A percentile compares a stretch with the other conserved stretches of the same genome.
These are phyloP conservation scores for Ogataea haglerorum DNA, from an alignment of 805 yeast species.

Conservation along the genomic window DNA sequence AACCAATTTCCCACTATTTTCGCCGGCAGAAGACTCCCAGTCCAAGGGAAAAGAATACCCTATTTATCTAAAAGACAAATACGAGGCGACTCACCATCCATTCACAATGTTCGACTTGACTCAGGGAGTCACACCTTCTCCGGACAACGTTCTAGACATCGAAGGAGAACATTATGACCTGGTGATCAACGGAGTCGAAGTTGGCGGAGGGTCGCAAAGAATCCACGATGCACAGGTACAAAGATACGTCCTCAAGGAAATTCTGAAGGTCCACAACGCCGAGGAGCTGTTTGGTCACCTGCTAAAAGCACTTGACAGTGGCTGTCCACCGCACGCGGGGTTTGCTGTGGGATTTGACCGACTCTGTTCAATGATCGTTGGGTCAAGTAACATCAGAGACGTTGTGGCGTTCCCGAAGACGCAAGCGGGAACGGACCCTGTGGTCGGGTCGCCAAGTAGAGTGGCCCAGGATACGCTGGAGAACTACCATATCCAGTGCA, in stretches of 20 bases:
- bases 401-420: conserved; percentile 97
- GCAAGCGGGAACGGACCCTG: conserved; percentile 80
- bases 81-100: conserved; percentile 90
- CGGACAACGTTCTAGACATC: conserved; percentile 40
- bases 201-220: conserved; percentile 97
- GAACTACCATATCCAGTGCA: conserved; percentile 46
- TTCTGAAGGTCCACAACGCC: conserved; percentile 59
- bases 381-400: conserved; percentile 74
- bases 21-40: conserved; percentile 53
- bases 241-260: conserved; percentile 59
- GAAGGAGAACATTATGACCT: conserved; percentile 92
- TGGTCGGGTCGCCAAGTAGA: conserved; percentile 79
- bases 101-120: conserved; percentile 73
- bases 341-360: conserved; percentile 94
- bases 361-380: conserved; percentile 85
- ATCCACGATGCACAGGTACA: conserved; percentile 84
- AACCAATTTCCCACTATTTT: conserved; percentile 87
- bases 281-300: conserved; percentile 79
- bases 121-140: conserved; percentile 2
- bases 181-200: conserved; percentile 90
- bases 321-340: conserved; percentile 99
- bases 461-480: conserved; percentile 50
- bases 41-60: conserved; percentile 48
- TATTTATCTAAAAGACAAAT: conserved; percentile 43
- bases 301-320: conserved; percentile 73